Evolutionary conservation across 2,329 filamentous ascomycete genomes (phyloP).

Genomic region (Colletotrichum sp.): DNA sequence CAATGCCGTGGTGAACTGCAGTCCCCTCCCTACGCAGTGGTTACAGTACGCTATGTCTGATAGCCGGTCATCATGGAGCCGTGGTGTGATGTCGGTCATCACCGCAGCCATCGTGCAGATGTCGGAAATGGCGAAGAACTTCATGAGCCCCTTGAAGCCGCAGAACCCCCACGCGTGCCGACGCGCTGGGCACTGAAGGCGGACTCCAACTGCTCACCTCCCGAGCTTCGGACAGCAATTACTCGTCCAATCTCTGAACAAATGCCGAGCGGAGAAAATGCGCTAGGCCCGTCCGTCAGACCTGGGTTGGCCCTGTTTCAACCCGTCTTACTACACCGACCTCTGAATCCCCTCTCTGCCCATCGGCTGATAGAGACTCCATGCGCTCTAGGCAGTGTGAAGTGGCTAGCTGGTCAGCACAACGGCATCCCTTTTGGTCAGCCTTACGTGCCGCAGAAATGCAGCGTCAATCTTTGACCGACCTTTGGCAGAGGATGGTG

Average conservation of each 20-base stretch:
- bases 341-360: neutral
- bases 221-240: neutral
- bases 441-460: neutral
- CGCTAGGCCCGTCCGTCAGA: neutral
- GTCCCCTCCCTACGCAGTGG: neutral
- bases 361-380: neutral
- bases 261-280: neutral
- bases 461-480: neutral
- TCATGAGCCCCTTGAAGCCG: neutral
- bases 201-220: neutral
- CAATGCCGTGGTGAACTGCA: neutral
- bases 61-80: neutral
- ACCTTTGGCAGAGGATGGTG: neutral
- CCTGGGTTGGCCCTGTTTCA: neutral
- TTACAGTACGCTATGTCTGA: neutral
- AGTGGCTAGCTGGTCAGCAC: neutral
- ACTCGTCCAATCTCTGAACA: neutral
- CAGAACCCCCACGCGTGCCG: neutral
- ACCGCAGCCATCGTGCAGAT: neutral
- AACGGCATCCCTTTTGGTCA: neutral
- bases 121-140: slow-evolving; percentile 10
- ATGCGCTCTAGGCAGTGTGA: neutral
- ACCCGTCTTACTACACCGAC: neutral
- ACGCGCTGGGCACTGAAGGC: neutral
- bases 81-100: neutral